Base-by-base conservation (phyloP, 306 rosid species). In the Fagus crenata region DNA sequence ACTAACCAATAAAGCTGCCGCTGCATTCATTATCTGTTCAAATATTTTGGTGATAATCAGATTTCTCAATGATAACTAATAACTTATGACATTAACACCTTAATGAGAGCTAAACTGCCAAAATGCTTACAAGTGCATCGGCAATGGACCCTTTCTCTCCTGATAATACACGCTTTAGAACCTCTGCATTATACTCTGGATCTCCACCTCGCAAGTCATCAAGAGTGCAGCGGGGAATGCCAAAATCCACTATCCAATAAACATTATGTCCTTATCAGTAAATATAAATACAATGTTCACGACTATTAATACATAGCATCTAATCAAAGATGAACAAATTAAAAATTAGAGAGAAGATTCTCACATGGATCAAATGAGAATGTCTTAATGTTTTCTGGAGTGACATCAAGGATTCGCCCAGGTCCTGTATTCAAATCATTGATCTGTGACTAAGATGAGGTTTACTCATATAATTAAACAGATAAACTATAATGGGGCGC, bases 361-460 rank as follows among this genome's bases (percentile, higher is more conserved):
- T 89, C 87, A 96, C 99, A 67, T 78, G 99, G 99, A 86, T 96
- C 99, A 60, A 91, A 91, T 33, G 89, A 76, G 85, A 92, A 92
- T 86, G 84, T 86, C 17, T 96, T 91, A 13, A 92, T 85, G 86
- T 84, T 85, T 31, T 84, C 86, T 1, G 97, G 93, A 56, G 96
- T 96, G 55, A 96, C 96, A 31, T 92, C 96, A 77, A 89, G 96
- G 82, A 96, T 87, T 42, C 86, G 42, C 82, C 99, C 97, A 37
- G 99, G 98, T 82, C 99, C 99, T 96, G 86, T 59, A 77, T 71
- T 77, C 67, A 78, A 49, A 76, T 46, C 33, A 14, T 46, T 49
- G 13, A 69, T 31, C 11, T 6, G 1, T 69, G 39, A 69, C 41
- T 11, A 42, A 39, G 28, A 65, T 28, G 74, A 69, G 13, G 37